Evolutionary conservation across 345 rosid species (phyloP), one percentile per base, ranked within the genome.

Genomic region (Eucalyptus pumila): DNA sequence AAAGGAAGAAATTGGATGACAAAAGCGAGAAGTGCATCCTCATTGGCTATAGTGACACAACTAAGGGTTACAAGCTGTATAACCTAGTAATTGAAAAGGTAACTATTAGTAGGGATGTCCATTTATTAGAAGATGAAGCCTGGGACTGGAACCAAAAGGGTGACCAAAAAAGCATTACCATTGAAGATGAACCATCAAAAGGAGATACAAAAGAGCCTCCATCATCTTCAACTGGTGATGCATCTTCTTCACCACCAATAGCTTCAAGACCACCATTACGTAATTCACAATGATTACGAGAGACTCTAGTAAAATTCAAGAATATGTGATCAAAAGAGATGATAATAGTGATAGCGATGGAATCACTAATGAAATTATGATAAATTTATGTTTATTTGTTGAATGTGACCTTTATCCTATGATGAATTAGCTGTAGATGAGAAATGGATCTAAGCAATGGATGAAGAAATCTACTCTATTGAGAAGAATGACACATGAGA

Each of bases 241-340:
- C 17, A 27, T 62, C 34, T 62, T 65, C 37, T 65, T 65, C 72
- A n/a, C 72, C 37, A n/a, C 14, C 10, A 65, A 8, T 27, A 65
- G 37, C 37, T n/a, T 65, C 0, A 65, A 19, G 14, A 65, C 19
- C 72, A 65, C 72, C 72, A 65, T 65, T 65, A 65, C 19, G 6
- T 65, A 10, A 1, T 30, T 62, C 9, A 0, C 19, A 65, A 27
- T 0, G 9, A 14, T 65, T n/a, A 13, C 3, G 2, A n/a, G 72
- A 65, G 10, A n/a, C 37, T 13, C 72, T 2, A 4, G 19, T 32
- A 30, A n/a, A 65, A n/a, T n/a, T 65, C 19, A 14, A n/a, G 72
- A 5, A 65, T 65, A 65, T n/a, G 19, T 14, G 37, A 14, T 65
- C 72, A 65, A 5, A 65, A 65, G 10, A 65, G 17, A 65, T 11